A percentile compares a stretch with the other conserved stretches of the same genome.
Evolutionary conservation across 2,329 filamentous ascomycete genomes (phyloP).

Genomic region (Teratosphaeria zuluensis): DNA sequence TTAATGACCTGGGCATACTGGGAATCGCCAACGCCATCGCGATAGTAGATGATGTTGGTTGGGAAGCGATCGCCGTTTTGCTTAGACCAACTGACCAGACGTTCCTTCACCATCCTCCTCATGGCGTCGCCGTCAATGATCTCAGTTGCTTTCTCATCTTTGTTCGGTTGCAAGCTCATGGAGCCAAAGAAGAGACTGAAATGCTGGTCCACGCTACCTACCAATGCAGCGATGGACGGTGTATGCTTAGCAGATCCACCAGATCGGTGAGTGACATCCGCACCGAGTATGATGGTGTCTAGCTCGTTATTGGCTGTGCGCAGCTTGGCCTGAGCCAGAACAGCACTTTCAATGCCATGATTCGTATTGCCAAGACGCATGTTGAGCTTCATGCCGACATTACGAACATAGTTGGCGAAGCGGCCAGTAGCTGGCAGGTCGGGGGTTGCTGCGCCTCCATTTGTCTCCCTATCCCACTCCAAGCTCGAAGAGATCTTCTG

Average conservation of each 20-base stretch:
- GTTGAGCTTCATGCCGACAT: constrained; percentile 3
- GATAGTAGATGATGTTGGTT: neutral
- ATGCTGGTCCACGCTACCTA: constrained; percentile 28
- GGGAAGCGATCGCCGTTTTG: constrained; percentile 1
- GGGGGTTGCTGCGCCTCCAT: too few relatives aligned
- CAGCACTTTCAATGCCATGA: neutral
- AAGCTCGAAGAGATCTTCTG: too few relatives aligned
- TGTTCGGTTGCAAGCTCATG: constrained; percentile 24
- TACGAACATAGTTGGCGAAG: neutral
- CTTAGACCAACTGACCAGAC: constrained; percentile 14
- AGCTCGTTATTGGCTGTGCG: neutral
- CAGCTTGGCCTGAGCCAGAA: constrained; percentile 12
- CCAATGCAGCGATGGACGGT: constrained; percentile 34
- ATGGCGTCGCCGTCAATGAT: constrained; percentile 19
- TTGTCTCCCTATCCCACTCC: too few relatives aligned
- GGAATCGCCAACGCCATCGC: constrained; percentile 5
- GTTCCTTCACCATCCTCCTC: constrained; percentile 18
- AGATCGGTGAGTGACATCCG: constrained; percentile 35
- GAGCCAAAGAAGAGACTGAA: constrained; percentile 28
- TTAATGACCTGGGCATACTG: neutral
- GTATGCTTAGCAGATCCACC: constrained; percentile 11
- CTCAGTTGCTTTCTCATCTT: too few relatives aligned
- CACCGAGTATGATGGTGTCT: constrained; percentile 32
- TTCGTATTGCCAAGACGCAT: neutral
- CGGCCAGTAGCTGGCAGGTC: too few relatives aligned